Evolutionary conservation across 2,329 filamentous ascomycete species (phyloP).

Genomic region (Verticillium alfalfae): DNA sequence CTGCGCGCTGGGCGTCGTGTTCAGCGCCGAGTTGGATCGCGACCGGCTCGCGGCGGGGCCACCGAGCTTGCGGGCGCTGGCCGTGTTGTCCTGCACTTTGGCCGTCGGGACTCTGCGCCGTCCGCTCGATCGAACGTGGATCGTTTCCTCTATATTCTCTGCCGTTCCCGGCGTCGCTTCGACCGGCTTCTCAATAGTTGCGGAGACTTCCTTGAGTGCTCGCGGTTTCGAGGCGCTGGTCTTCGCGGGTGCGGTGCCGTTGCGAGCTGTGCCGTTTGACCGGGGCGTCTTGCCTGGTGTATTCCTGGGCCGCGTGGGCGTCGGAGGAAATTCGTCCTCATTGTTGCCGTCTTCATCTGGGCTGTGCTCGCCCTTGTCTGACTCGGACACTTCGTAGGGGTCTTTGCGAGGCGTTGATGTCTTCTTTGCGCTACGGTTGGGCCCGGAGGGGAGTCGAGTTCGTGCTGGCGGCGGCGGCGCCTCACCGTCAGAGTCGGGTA

Average conservation of each 20-base stretch:
- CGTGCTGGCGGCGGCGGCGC: background rate
- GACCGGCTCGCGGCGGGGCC: slow-evolving; percentile 1
- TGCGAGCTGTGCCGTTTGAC: background rate
- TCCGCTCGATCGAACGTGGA: slow-evolving; percentile 8
- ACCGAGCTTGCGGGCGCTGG: slow-evolving; percentile 1
- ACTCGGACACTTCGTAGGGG: slow-evolving; percentile 13
- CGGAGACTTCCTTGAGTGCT: background rate
- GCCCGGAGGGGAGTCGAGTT: background rate
- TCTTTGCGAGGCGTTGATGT: background rate
- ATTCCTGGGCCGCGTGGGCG: background rate
- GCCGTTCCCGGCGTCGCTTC: background rate
- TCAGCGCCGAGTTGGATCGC: slow-evolving; percentile 3
- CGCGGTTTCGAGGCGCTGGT: background rate
- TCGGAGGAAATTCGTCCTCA: background rate
- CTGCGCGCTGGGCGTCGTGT: slow-evolving; percentile 10
- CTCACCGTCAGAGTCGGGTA: slow-evolving; percentile 17
- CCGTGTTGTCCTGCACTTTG: slow-evolving; percentile 6
- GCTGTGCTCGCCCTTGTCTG: slow-evolving; percentile 7
- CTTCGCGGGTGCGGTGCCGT: background rate
- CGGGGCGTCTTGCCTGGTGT: background rate
- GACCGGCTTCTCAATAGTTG: background rate
- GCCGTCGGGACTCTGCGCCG: slow-evolving; percentile 8
- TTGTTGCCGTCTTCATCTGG: background rate
- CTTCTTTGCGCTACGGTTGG: background rate
- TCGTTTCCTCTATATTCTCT: slow-evolving; percentile 3